These are phyloP conservation scores for Amylostereum chailletii DNA, from an alignment of 1,284 basidiomycete species.

Conservation along the genomic window DNA sequence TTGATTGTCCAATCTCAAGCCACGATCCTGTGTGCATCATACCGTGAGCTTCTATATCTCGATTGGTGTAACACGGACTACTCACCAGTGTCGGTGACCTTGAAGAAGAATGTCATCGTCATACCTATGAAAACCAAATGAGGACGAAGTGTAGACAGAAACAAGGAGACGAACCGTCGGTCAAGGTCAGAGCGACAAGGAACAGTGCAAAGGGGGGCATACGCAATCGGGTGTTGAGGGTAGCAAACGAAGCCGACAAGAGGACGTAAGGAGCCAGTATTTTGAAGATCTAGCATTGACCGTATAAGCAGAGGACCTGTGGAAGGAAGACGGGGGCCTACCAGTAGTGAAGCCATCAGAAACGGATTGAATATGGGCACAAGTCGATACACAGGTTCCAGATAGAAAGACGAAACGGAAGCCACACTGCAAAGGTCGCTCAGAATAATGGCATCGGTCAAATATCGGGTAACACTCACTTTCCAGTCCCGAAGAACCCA, in stretches of 20 bases:
- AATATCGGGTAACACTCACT: constrained; percentile 40
- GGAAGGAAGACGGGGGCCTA: constrained; percentile 21
- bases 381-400: constrained; percentile 84
- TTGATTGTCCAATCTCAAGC: constrained; percentile 86
- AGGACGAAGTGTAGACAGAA: constrained; percentile 4
- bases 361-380: constrained; percentile 86
- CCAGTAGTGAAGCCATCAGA: constrained; percentile 70
- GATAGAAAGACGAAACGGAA: constrained; percentile 88
- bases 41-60: constrained; percentile 1
- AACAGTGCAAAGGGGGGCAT: constrained; percentile 75
- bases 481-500: constrained; percentile 85
- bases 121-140: constrained; percentile 36
- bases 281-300: constrained; percentile 61
- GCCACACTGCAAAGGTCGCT: constrained; percentile 51
- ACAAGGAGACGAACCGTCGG: constrained; percentile 45
- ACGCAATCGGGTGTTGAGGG: constrained; percentile 54
- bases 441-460: constrained; percentile 1
- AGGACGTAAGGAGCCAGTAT: constrained; percentile 77
- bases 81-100: constrained; percentile 70
- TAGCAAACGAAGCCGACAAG: constrained; percentile 59
- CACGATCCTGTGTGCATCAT: constrained; percentile 51
- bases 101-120: constrained; percentile 80
- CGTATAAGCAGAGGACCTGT: neutral
- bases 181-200: constrained; percentile 64
- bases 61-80: neutral